A percentile compares a stretch with the other conserved stretches of the same genome.
Conservation (phyloP, 768 basidiomycete genomes). For the Pleurotus eryngii region DNA sequence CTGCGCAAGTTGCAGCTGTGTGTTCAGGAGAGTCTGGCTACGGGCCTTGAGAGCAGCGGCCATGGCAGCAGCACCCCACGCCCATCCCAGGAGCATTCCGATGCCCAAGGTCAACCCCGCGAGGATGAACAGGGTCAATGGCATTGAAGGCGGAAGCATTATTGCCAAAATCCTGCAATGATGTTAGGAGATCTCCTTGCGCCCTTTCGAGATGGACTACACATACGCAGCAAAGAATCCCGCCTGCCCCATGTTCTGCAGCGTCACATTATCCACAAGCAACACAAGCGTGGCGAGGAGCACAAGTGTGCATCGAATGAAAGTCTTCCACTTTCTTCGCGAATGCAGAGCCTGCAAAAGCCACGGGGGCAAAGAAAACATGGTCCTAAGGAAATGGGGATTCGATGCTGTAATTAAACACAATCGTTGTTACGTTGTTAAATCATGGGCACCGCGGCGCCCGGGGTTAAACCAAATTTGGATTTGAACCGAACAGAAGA, state of each 20-base stretch:
- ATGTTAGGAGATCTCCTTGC: too few relatives aligned
- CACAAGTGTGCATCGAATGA: slow-evolving; percentile 33
- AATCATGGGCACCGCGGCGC: too few relatives aligned
- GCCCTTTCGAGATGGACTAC: not conserved
- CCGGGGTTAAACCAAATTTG: too few relatives aligned
- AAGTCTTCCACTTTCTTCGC: slow-evolving; percentile 36
- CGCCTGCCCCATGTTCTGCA: slow-evolving; percentile 37
- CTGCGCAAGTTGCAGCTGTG: slow-evolving; percentile 29
- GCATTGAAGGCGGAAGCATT: slow-evolving; percentile 3
- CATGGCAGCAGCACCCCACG: slow-evolving; percentile 43
- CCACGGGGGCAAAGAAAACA: slow-evolving; percentile 19
- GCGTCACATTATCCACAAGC: slow-evolving; percentile 28
- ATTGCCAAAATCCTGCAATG: too few relatives aligned
- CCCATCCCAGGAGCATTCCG: slow-evolving; percentile 45
- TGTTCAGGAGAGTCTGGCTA: slow-evolving; percentile 29
- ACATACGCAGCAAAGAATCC: slow-evolving; percentile 36
- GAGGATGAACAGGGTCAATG: not conserved
- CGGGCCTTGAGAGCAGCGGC: slow-evolving; percentile 35
- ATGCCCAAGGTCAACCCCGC: slow-evolving; percentile 33
- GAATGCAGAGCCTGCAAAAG: slow-evolving; percentile 28
- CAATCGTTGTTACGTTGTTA: too few relatives aligned
- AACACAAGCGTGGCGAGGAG: slow-evolving; percentile 30
- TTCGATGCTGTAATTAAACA: too few relatives aligned
- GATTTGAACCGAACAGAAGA: too few relatives aligned
- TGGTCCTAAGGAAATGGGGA: too few relatives aligned